Conservation (phyloP, 2,329 filamentous ascomycete species). For the Sarocladiaceae sp. region DNA sequence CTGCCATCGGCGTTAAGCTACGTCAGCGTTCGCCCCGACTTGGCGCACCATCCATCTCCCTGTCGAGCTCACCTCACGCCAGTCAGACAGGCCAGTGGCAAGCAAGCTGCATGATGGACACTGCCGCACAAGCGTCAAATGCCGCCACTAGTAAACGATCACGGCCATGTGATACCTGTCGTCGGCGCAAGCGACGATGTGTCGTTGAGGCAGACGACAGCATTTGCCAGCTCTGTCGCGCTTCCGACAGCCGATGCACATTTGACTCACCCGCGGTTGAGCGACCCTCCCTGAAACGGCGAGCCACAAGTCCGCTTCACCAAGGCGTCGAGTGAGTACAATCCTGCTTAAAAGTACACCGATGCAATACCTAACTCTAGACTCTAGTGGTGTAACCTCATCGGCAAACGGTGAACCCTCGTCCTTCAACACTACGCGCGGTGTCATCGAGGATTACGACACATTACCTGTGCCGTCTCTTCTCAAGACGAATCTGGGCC, state of each 20-base stretch:
- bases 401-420: background rate
- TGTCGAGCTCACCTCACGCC: too few relatives aligned
- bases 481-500: constrained; percentile 12
- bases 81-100: too few relatives aligned
- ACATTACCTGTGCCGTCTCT: constrained; percentile 11
- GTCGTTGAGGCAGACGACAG: constrained; percentile 23
- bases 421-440: background rate
- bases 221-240: constrained; percentile 22
- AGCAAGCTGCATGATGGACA: too few relatives aligned
- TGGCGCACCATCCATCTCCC: too few relatives aligned
- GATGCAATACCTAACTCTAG: background rate
- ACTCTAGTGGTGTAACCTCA: background rate
- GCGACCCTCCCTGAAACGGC: constrained; percentile 5
- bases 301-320: background rate
- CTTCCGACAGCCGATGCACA: constrained; percentile 21
- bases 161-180: constrained; percentile 25
- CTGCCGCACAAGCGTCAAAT: too few relatives aligned
- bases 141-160: constrained; percentile 1
- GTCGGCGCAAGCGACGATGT: constrained; percentile 26
- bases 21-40: too few relatives aligned
- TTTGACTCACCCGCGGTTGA: constrained; percentile 13
- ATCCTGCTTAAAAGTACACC: too few relatives aligned
- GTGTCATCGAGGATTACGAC: constrained; percentile 12
- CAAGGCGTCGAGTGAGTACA: constrained; percentile 2
- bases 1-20: too few relatives aligned